Conservation (phyloP, 176 grass and related monocot species). For the Puccinellia tenuiflora region DNA sequence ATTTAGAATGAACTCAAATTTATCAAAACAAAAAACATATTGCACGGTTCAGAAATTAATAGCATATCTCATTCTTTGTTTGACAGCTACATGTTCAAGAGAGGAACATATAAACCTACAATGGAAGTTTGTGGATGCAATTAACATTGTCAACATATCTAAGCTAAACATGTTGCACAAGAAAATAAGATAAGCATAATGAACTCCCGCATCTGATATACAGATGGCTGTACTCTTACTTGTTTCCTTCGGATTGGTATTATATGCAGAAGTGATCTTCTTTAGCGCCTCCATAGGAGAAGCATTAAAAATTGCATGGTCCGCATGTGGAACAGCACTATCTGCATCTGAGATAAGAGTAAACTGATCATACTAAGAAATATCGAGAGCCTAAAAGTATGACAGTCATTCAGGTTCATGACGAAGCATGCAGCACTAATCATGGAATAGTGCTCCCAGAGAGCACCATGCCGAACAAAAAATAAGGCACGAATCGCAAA, state of each 20-base stretch:
- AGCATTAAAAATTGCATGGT: conserved; percentile 17
- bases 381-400: not conserved
- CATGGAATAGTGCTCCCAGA: not conserved
- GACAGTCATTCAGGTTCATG: conserved; percentile 5
- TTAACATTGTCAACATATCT: not conserved
- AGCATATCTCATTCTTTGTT: conserved; percentile 14
- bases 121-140: conserved; percentile 4
- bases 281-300: conserved; percentile 26
- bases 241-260: conserved; percentile 38
- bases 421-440: conserved; percentile 22
- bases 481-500: not conserved
- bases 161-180: not conserved
- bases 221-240: conserved; percentile 32
- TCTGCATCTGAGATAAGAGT: conserved; percentile 33
- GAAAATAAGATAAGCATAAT: not conserved
- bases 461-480: not conserved
- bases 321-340: conserved; percentile 25
- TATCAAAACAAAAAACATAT: not conserved
- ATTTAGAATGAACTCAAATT: not conserved
- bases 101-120: not conserved
- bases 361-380: conserved; percentile 23
- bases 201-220: not conserved
- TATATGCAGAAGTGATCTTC: conserved; percentile 27
- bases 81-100: conserved; percentile 5
- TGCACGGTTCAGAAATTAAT: conserved; percentile 16